Evolutionary conservation across 352 stramenopile genomes (phyloP).

Genomic region (Phytophthora vignae): DNA sequence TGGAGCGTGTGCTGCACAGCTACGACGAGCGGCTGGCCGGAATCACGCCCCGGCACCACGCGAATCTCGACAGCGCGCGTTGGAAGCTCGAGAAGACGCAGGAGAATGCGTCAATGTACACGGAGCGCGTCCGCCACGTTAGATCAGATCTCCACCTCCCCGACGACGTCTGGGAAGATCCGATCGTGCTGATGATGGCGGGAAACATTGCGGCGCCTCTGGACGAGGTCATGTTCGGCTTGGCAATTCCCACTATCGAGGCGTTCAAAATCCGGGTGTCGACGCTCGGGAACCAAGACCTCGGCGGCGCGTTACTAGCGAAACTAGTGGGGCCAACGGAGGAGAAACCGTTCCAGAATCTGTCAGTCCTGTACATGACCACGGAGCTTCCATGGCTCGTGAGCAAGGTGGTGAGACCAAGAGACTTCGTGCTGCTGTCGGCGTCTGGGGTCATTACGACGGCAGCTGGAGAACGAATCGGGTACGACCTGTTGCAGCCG

Average conservation of each 20-base stretch:
- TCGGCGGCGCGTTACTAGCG: constrained; percentile 57
- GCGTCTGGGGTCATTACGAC: constrained; percentile 48
- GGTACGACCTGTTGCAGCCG: constrained; percentile 64
- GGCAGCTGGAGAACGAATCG: constrained; percentile 47
- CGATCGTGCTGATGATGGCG: constrained; percentile 45
- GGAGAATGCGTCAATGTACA: constrained; percentile 42
- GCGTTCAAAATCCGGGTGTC: constrained; percentile 42
- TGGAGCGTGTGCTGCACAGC: constrained; percentile 44
- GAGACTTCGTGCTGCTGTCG: constrained; percentile 57
- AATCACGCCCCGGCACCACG: constrained; percentile 29
- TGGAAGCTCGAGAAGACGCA: constrained; percentile 48
- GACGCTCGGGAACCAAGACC: constrained; percentile 34
- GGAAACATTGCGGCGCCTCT: constrained; percentile 49
- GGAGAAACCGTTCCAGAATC: constrained; percentile 53
- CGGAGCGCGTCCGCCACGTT: constrained; percentile 36
- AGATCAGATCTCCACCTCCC: constrained; percentile 36
- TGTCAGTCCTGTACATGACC: constrained; percentile 59
- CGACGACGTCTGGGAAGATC: constrained; percentile 39
- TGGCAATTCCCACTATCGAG: constrained; percentile 50
- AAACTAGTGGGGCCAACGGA: constrained; percentile 51
- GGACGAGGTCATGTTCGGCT: constrained; percentile 75
- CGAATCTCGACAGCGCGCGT: constrained; percentile 37
- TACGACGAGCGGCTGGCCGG: constrained; percentile 43
- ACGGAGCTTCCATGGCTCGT: constrained; percentile 46
- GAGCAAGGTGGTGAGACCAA: constrained; percentile 49